These are phyloP conservation scores for Wolfiporia cocos DNA, from an alignment of 1,284 basidiomycete genomes.

Conservation along the genomic window DNA sequence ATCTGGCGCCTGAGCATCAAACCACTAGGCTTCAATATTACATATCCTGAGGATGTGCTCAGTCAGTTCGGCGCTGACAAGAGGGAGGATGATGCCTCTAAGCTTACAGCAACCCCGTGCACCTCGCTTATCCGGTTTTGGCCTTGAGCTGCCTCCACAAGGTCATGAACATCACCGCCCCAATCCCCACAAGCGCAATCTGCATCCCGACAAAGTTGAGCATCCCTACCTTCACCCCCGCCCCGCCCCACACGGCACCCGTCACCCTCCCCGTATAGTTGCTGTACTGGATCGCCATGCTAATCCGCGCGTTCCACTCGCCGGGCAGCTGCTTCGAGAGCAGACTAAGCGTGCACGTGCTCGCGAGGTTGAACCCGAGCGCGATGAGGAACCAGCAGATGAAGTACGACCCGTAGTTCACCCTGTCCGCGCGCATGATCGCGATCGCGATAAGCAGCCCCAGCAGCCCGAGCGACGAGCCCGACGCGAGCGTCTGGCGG, in stretches of 20 bases:
- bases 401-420: conserved; percentile 49
- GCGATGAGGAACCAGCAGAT: conserved; percentile 63
- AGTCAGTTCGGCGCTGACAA: too few species aligned
- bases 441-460: conserved; percentile 49
- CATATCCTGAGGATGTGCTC: too few species aligned
- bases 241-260: conserved; percentile 64
- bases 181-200: conserved; percentile 54
- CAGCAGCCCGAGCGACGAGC: conserved; percentile 41
- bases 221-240: conserved; percentile 63
- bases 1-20: too few species aligned
- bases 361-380: conserved; percentile 65
- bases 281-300: conserved; percentile 60
- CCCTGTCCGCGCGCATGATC: conserved; percentile 33
- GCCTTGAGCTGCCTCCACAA: conserved; percentile 63
- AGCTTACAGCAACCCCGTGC: too few species aligned
- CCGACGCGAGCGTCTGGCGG: conserved; percentile 49
- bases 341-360: conserved; percentile 58
- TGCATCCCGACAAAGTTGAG: conserved; percentile 54
- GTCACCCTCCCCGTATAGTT: conserved; percentile 58
- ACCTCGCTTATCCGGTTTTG: conserved; percentile 39
- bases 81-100: too few species aligned
- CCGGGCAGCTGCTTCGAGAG: conserved; percentile 62
- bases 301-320: conserved; percentile 50
- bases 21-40: too few species aligned
- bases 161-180: conserved; percentile 43